Evolutionary conservation across 495 filamentous ascomycete genomes (phyloP).

Genomic region (Antarctomyces pellizariae): DNA sequence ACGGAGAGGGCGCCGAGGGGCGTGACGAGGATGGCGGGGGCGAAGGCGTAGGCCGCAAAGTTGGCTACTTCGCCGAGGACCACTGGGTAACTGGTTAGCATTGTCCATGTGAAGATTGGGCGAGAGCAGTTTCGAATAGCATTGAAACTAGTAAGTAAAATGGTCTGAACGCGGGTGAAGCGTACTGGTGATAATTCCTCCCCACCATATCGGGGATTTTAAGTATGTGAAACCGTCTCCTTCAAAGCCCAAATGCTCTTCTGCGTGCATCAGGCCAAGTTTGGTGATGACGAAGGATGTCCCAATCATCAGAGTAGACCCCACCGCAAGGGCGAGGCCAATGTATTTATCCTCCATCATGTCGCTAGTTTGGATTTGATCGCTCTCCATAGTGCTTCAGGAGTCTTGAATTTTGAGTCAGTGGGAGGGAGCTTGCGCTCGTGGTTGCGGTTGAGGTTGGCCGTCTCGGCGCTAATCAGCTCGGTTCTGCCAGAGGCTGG

Average conservation of each 20-base stretch:
- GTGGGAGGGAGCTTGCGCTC: no score
- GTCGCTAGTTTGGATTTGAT: no score
- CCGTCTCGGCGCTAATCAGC: constrained; percentile 60
- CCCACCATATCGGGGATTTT: constrained; percentile 87
- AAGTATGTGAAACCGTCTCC: constrained; percentile 91
- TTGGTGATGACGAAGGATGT: constrained; percentile 17
- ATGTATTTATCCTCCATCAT: constrained; percentile 9
- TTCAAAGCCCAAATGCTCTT: constrained; percentile 80
- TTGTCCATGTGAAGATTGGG: constrained; percentile 1
- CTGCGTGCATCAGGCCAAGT: constrained; percentile 56
- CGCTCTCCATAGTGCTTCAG: no score
- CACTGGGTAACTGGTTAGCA: constrained; percentile 17
- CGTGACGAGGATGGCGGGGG: constrained; percentile 89
- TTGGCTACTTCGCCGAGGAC: constrained; percentile 84
- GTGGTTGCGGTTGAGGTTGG: constrained; percentile 62
- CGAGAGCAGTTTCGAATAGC: constrained; percentile 1
- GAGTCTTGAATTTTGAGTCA: no score
- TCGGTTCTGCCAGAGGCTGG: no score
- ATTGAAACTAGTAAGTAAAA: constrained; percentile 1
- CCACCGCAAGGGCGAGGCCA: constrained; percentile 45
- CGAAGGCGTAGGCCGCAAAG: constrained; percentile 94
- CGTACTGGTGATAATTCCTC: constrained; percentile 68
- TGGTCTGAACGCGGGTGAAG: constrained; percentile 1
- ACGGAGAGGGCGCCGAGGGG: constrained; percentile 84
- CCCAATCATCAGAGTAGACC: constrained; percentile 86